Evolutionary conservation across 225 moss, liverwort and hornwort species (phyloP).

Genomic region (Sphagnum contortum): DNA sequence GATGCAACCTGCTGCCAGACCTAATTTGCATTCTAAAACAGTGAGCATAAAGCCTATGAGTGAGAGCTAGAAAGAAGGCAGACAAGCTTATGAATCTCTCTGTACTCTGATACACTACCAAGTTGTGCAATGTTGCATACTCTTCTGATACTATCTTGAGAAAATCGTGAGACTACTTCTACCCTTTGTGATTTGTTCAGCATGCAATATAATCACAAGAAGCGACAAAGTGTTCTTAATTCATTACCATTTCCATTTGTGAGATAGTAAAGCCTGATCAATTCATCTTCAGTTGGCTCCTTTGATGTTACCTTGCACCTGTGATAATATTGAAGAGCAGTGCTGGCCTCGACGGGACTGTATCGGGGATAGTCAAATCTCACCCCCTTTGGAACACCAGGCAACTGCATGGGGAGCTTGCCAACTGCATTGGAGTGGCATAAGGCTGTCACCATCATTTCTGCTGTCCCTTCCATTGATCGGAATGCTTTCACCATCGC

Average conservation of each 20-base stretch:
- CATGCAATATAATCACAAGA: conserved; percentile 26
- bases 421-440: conserved; percentile 82
- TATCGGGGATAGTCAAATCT: conserved; percentile 68
- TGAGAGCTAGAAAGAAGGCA: too few relatives aligned
- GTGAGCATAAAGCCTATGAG: too few relatives aligned
- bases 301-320: conserved; percentile 58
- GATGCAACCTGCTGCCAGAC: too few relatives aligned
- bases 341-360: conserved; percentile 63
- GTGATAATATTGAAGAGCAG: conserved; percentile 74
- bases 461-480: conserved; percentile 60
- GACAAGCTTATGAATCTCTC: too few relatives aligned
- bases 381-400: conserved; percentile 71
- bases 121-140: too few relatives aligned
- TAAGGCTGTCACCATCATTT: conserved; percentile 90
- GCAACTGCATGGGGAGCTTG: conserved; percentile 74
- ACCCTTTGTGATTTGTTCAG: too few relatives aligned
- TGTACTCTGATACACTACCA: too few relatives aligned
- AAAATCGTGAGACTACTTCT: too few relatives aligned
- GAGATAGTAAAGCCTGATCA: conserved; percentile 68
- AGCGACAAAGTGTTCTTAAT: conserved; percentile 63
- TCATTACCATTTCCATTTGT: conserved; percentile 96
- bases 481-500: conserved; percentile 91
- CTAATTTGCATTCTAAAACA: too few relatives aligned
- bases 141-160: too few relatives aligned
- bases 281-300: conserved; percentile 66